Percentiles rank a stretch among this genome's conserved stretches.
phyloP scores from a whole-genome alignment of 2,329 filamentous ascomycete species.

The Trichoderma aggressivum region DNA sequence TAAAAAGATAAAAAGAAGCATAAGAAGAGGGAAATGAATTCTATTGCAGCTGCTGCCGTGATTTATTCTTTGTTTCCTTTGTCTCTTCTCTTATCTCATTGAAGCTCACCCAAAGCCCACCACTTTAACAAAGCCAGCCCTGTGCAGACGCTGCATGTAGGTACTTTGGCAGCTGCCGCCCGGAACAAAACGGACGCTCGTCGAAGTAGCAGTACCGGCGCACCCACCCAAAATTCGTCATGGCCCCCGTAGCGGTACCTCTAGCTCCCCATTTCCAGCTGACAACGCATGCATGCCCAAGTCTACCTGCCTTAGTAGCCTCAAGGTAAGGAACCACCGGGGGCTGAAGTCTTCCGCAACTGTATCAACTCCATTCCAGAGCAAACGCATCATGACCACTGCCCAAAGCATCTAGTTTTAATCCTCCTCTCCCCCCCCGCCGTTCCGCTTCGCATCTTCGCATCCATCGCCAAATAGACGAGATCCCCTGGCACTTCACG shows the following conservation, averaged over 20 bases:
- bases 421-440: neutral
- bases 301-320: neutral
- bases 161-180: neutral
- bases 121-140: neutral
- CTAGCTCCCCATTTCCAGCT: neutral
- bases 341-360: neutral
- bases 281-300: conserved; percentile 8
- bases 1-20: neutral
- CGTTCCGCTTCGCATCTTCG: neutral
- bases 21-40: neutral
- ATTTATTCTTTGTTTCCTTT: neutral
- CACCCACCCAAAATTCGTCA: neutral
- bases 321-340: neutral
- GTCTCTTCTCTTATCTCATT: neutral
- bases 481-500: neutral
- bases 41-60: neutral
- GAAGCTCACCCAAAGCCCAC: neutral
- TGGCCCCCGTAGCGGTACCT: neutral
- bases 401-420: neutral
- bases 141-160: neutral
- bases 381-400: neutral
- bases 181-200: neutral
- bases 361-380: neutral
- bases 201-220: neutral
- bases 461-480: neutral